Evolutionary conservation across 1,284 basidiomycete species (phyloP).

Genomic region (Cryptococcus sp.): DNA sequence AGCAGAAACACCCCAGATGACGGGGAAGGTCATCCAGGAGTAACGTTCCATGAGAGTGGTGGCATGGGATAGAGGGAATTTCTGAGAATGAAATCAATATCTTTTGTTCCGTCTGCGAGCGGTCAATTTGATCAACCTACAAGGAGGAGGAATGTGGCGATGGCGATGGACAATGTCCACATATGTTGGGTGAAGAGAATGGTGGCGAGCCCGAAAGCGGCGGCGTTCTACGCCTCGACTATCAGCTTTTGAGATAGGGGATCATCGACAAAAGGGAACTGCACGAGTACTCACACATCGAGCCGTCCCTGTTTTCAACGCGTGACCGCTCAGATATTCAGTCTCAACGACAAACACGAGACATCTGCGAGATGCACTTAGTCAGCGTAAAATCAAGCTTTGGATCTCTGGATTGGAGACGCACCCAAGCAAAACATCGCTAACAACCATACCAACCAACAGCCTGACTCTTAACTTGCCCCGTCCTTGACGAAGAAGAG

Average conservation of each 20-base stretch:
- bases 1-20: conserved; percentile 37
- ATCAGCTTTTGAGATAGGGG: neutral
- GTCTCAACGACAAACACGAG: conserved; percentile 32
- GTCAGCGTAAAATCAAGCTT: neutral
- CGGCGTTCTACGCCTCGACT: conserved; percentile 26
- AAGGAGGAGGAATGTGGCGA: conserved; percentile 44
- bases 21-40: conserved; percentile 26
- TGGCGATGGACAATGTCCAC: conserved; percentile 45
- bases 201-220: conserved; percentile 37
- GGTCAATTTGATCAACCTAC: conserved; percentile 22
- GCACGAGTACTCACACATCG: conserved; percentile 35
- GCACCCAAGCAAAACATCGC: conserved; percentile 44
- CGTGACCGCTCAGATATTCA: conserved; percentile 23
- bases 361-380: conserved; percentile 21
- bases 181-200: conserved; percentile 47
- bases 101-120: neutral
- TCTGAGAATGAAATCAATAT: conserved; percentile 18
- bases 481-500: conserved; percentile 31
- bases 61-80: conserved; percentile 40
- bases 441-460: conserved; percentile 46
- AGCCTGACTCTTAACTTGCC: conserved; percentile 44
- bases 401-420: conserved; percentile 2
- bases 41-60: conserved; percentile 40
- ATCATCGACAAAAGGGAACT: neutral
- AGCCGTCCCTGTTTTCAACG: conserved; percentile 21